Evolutionary conservation across 1,139 yeast genomes (phyloP).

Genomic region (Casaregolazyma lundiana): DNA sequence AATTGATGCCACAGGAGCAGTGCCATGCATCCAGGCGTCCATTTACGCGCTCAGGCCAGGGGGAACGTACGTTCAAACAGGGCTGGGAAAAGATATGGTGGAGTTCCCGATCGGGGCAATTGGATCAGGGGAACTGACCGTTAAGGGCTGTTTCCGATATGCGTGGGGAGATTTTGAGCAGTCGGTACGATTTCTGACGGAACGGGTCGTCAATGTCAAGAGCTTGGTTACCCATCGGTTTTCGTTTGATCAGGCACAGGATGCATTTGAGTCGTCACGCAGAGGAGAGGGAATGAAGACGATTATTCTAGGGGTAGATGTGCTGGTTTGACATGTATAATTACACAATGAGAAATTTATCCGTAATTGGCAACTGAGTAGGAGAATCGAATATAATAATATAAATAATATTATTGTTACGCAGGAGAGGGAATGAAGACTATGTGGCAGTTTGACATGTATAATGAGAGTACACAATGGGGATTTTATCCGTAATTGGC

Average conservation of each 20-base stretch:
- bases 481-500: too few species aligned
- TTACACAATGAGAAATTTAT: too few species aligned
- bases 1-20: slow-evolving; percentile 67
- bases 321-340: background rate
- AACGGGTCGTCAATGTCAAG: slow-evolving; percentile 58
- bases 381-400: too few species aligned
- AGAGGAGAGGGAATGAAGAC: slow-evolving; percentile 55
- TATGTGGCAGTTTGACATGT: too few species aligned
- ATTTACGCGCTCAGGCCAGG: slow-evolving; percentile 53
- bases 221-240: slow-evolving; percentile 72
- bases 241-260: slow-evolving; percentile 66
- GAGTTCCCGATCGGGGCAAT: slow-evolving; percentile 70
- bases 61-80: slow-evolving; percentile 69
- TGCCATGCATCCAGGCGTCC: slow-evolving; percentile 60
- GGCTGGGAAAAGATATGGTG: slow-evolving; percentile 59
- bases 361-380: too few species aligned
- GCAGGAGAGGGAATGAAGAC: too few species aligned
- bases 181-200: slow-evolving; percentile 60
- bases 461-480: too few species aligned
- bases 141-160: slow-evolving; percentile 80
- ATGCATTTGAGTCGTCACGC: slow-evolving; percentile 69
- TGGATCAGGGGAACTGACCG: slow-evolving; percentile 61
- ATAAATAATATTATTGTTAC: too few species aligned
- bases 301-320: slow-evolving; percentile 47
- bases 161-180: slow-evolving; percentile 72